Base-by-base conservation (phyloP, 331 rosid species). In the Quercus phellos region DNA sequence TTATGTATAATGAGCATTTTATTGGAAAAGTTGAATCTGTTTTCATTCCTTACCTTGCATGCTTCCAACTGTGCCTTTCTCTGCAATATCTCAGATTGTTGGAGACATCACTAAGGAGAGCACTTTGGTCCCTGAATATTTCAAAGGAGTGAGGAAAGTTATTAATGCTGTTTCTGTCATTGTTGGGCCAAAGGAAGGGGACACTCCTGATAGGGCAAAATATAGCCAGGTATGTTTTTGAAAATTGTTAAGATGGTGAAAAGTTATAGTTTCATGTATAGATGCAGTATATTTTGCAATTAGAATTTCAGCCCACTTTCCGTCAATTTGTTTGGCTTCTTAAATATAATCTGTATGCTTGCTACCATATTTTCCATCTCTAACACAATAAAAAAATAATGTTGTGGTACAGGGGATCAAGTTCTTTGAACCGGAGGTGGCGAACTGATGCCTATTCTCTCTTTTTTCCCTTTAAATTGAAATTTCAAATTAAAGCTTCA, bases 371-470 rank as follows among this genome's bases (percentile, higher is more conserved):
- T 60, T 70, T 68, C 74, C 71, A 16, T 61, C 64, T 71, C 74
- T 77, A 72, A 83, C 78, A 50, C 79, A 64, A 64, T 76, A 71
- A 61, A 58, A 58, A 68, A 58, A 68, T n/a, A 77, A 77, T 63
- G 78, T 43, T 87, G 4, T 82, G 71, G 67, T 85, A 86, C 97
- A 94, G 99, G 99, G 99, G 68, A 79, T 94, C 81, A 94, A 90
- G 89, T 92, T 94, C 86, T 94, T 94, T 77, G 99, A 94, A 88
- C 97, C 99, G 46, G 99, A 94, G 97, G 99, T 94, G 90, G 38
- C 43, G 22, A 83, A 70, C 80, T 85, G 77, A 70, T 73, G 80
- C 77, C 66, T 82, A 55, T 82, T 79, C 21, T 77, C 24, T 24
- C 51, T 29, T 71, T 76, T 51, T 38, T 70, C 59, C 69, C 82